These are phyloP conservation scores for Lepidium aucheri DNA, from an alignment of 345 rosid genomes.

Conservation along the genomic window DNA sequence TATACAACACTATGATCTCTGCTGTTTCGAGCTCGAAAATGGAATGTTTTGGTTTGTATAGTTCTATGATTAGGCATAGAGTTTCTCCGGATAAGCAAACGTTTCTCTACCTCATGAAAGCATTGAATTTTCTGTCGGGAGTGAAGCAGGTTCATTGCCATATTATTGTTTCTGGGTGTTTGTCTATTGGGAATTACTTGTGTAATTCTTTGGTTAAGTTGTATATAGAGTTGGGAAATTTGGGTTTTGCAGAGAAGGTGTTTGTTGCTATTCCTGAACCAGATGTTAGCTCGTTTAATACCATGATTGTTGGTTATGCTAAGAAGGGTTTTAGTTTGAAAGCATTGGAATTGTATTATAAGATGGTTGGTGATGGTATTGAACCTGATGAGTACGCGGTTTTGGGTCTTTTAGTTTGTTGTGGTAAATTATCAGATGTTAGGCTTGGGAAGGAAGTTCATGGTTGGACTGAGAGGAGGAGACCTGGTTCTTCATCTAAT, in stretches of 20 bases:
- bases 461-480: slow-evolving; percentile 38
- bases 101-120: slow-evolving; percentile 32
- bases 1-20: slow-evolving; percentile 48
- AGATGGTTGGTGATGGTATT: slow-evolving; percentile 22
- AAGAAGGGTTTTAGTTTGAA: slow-evolving; percentile 37
- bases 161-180: slow-evolving; percentile 31
- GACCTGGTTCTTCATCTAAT: slow-evolving; percentile 31
- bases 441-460: slow-evolving; percentile 44
- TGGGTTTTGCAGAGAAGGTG: slow-evolving; percentile 34
- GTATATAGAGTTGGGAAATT: slow-evolving; percentile 37
- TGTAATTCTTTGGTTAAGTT: slow-evolving; percentile 45
- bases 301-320: slow-evolving; percentile 47
- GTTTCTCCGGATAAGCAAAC: slow-evolving; percentile 43
- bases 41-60: slow-evolving; percentile 30
- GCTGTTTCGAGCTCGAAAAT: slow-evolving; percentile 19
- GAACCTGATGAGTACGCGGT: slow-evolving; percentile 31
- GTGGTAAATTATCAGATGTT: slow-evolving; percentile 36
- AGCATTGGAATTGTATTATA: slow-evolving; percentile 39
- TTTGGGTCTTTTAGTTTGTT: slow-evolving; percentile 44
- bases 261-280: slow-evolving; percentile 33
- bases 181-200: slow-evolving; percentile 27
- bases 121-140: slow-evolving; percentile 17
- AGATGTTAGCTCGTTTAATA: slow-evolving; percentile 44
- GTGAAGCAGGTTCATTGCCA: slow-evolving; percentile 52
- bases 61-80: slow-evolving; percentile 32